phyloP scores from a whole-genome alignment of 2,329 filamentous ascomycete genomes.

The Delphinella strobiligena region DNA sequence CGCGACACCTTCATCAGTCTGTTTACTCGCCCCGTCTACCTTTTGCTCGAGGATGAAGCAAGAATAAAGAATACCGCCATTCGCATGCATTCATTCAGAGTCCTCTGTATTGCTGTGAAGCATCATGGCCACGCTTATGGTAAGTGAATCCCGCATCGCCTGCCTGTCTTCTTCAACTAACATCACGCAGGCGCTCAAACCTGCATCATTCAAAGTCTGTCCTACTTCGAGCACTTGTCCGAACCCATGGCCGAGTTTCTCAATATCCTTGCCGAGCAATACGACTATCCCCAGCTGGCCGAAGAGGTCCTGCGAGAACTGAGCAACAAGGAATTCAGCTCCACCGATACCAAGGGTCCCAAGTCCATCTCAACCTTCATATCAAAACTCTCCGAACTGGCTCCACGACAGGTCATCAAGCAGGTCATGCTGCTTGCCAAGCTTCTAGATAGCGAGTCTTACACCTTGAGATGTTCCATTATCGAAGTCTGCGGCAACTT shows the following conservation, averaged over 20 bases:
- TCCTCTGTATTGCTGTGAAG: conserved; percentile 91
- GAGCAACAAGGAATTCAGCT: conserved; percentile 96
- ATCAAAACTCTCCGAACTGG: conserved; percentile 81
- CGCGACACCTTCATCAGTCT: conserved; percentile 88
- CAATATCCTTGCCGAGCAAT: conserved; percentile 90
- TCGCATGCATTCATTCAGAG: conserved; percentile 94
- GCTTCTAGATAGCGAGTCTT: conserved; percentile 92
- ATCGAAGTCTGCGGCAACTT: conserved; percentile 97
- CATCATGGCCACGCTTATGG: conserved; percentile 95
- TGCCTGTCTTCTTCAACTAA: conserved; percentile 21
- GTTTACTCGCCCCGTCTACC: conserved; percentile 84
- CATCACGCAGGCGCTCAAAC: conserved; percentile 70
- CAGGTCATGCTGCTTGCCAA: conserved; percentile 95
- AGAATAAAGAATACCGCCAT: conserved; percentile 80
- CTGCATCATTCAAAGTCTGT: conserved; percentile 92
- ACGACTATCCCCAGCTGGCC: conserved; percentile 89
- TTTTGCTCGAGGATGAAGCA: conserved; percentile 87
- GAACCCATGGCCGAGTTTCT: conserved; percentile 98
- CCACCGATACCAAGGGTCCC: conserved; percentile 85
- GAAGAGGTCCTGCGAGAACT: conserved; percentile 90
- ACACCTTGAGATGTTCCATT: conserved; percentile 82
- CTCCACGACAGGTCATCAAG: conserved; percentile 85
- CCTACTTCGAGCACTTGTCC: conserved; percentile 96
- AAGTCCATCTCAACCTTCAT: conserved; percentile 95
- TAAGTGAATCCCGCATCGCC: conserved; percentile 29